Conservation (phyloP, 2,329 filamentous ascomycete species). For the Colletotrichum sp. region DNA sequence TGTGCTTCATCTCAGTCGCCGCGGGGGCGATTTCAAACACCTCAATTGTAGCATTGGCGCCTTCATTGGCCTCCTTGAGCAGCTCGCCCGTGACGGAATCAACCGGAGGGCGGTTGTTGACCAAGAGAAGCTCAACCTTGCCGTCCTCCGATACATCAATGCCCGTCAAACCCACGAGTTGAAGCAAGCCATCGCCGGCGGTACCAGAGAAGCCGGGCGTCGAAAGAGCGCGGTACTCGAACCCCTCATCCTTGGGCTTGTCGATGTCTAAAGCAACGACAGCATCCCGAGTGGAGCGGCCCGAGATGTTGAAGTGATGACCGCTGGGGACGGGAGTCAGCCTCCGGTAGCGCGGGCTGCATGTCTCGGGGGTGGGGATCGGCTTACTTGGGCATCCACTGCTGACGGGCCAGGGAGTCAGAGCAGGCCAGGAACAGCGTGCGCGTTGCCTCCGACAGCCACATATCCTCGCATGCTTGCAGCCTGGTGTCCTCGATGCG, state of each 20-base stretch:
- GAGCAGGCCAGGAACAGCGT: slow-evolving; percentile 35
- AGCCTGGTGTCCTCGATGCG: slow-evolving; percentile 30
- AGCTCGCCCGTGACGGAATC: slow-evolving; percentile 27
- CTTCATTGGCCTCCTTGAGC: slow-evolving; percentile 70
- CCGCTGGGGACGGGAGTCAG: background rate
- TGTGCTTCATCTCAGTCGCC: slow-evolving; percentile 24
- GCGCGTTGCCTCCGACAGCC: slow-evolving; percentile 32
- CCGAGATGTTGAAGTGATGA: slow-evolving; percentile 28
- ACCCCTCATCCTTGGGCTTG: slow-evolving; percentile 23
- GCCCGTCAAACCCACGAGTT: slow-evolving; percentile 34
- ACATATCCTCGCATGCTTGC: slow-evolving; percentile 36
- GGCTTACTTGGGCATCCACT: slow-evolving; percentile 32
- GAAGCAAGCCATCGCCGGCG: slow-evolving; percentile 32
- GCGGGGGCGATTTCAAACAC: slow-evolving; percentile 33
- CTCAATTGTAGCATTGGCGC: slow-evolving; percentile 61
- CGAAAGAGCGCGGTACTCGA: slow-evolving; percentile 26
- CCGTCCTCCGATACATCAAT: slow-evolving; percentile 25
- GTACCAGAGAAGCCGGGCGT: slow-evolving; percentile 33
- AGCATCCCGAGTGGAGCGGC: slow-evolving; percentile 33
- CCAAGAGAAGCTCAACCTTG: slow-evolving; percentile 25
- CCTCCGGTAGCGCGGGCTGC: background rate
- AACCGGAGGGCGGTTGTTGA: slow-evolving; percentile 30
- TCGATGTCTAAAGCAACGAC: slow-evolving; percentile 38
- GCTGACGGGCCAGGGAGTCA: slow-evolving; percentile 19
- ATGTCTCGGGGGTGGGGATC: background rate